A percentile compares a stretch with the other conserved stretches of the same genome.
Conservation (phyloP, 176 grass and related monocot genomes). For the Poa pratensis region DNA sequence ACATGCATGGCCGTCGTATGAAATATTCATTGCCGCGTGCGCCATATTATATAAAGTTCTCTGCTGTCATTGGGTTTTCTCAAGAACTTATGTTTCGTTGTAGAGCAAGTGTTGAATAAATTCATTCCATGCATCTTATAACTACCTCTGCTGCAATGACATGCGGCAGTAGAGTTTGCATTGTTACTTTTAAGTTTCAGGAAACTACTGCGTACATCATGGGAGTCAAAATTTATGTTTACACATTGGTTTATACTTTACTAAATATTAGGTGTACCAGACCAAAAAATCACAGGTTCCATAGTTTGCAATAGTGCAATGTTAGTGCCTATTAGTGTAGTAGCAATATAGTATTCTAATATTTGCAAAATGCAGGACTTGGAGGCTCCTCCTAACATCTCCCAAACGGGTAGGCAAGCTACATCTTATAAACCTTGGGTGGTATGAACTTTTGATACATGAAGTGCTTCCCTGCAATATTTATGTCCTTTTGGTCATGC, state of each 20-base stretch:
- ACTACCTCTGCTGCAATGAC: not conserved
- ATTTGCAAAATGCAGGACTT: conserved; percentile 10
- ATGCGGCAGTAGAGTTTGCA: not conserved
- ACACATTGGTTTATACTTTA: not conserved
- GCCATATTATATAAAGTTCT: not conserved
- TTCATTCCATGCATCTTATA: not conserved
- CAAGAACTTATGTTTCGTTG: not conserved
- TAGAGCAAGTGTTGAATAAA: conserved; percentile 10
- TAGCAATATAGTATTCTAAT: not conserved
- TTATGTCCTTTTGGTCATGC: not conserved
- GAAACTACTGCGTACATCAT: not conserved
- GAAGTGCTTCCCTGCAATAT: not conserved
- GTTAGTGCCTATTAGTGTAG: not conserved
- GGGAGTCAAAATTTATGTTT: not conserved
- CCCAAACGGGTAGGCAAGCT: conserved; percentile 20
- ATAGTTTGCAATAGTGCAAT: not conserved
- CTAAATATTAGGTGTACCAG: not conserved
- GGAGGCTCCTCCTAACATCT: conserved; percentile 14
- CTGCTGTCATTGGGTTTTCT: not conserved
- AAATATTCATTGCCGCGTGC: not conserved
- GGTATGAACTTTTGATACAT: conserved; percentile 18
- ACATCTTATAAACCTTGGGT: conserved; percentile 20
- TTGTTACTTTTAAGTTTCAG: conserved; percentile 9
- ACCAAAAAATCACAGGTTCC: not conserved
- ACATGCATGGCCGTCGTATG: not conserved